Conservation (phyloP, 2,329 filamentous ascomycete genomes). For the Sporothrix globosa region DNA sequence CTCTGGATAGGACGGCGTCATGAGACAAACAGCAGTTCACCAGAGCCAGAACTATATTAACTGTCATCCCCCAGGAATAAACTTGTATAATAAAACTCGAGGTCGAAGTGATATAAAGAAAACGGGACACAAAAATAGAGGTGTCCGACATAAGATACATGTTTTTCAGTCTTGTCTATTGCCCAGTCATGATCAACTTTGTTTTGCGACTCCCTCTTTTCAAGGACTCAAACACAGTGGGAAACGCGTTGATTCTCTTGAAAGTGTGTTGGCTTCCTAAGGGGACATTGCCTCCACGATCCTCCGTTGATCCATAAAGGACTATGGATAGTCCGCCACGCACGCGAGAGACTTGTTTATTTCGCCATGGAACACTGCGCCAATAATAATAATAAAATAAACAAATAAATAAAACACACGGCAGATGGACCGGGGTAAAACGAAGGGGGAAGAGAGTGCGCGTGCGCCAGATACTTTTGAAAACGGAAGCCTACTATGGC, state of each 20-base stretch:
- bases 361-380: too few species aligned
- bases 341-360: constrained; percentile 25
- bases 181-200: constrained; percentile 15
- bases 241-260: too few species aligned
- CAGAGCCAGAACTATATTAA: too few species aligned
- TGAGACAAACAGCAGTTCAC: not conserved
- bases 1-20: not conserved
- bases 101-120: constrained; percentile 17
- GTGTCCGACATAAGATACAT: constrained; percentile 26
- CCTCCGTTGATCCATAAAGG: not conserved
- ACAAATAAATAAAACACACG: not conserved
- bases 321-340: not conserved
- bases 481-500: not conserved
- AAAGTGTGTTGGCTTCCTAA: not conserved
- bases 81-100: not conserved
- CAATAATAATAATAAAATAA: not conserved
- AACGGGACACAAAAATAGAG: constrained; percentile 11
- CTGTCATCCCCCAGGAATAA: not conserved
- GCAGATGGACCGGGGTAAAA: constrained; percentile 22
- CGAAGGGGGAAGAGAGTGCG: not conserved
- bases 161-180: not conserved
- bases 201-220: constrained; percentile 13
- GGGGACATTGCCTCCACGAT: not conserved
- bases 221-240: too few species aligned
- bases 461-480: not conserved